These are phyloP conservation scores for Wickerhamomyces rabaulensis DNA, from an alignment of 805 yeast species.

Conservation along the genomic window DNA sequence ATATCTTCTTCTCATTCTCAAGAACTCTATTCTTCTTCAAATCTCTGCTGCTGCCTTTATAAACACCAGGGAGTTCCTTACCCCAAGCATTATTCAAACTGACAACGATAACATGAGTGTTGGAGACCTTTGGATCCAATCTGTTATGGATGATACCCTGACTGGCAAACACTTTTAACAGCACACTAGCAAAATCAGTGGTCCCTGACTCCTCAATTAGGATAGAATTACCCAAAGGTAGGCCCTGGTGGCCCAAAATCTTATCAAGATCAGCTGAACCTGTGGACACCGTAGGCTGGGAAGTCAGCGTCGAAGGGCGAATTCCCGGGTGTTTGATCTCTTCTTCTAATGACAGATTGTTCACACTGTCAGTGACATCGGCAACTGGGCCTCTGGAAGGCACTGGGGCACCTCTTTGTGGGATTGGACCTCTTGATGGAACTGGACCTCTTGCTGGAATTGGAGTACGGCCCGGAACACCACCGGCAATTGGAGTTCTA, in stretches of 20 bases:
- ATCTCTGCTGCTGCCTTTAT: conserved; percentile 63
- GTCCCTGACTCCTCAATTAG: conserved; percentile 80
- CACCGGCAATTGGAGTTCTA: conserved; percentile 13
- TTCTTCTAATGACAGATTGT: conserved; percentile 3
- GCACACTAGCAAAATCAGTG: conserved; percentile 76
- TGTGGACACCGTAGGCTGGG: conserved; percentile 73
- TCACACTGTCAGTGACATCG: conserved; percentile 4
- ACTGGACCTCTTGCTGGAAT: conserved; percentile 12
- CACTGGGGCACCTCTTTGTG: conserved; percentile 4
- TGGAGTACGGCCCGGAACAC: conserved; percentile 15
- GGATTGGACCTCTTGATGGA: conserved; percentile 9
- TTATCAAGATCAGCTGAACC: conserved; percentile 76
- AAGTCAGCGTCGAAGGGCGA: conserved; percentile 67
- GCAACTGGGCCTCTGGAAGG: conserved; percentile 2
- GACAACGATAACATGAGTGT: conserved; percentile 60
- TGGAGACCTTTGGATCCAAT: conserved; percentile 31
- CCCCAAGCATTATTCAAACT: conserved; percentile 58
- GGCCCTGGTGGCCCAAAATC: conserved; percentile 72
- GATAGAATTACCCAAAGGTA: conserved; percentile 71
- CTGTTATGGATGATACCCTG: conserved; percentile 72
- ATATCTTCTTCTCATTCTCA: conserved; percentile 55
- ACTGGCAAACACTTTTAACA: conserved; percentile 64
- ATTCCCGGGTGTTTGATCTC: conserved; percentile 43
- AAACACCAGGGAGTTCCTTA: conserved; percentile 70
- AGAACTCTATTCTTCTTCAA: conserved; percentile 54